These are phyloP conservation scores for Xylariaceae sp. DNA, from an alignment of 2,329 filamentous ascomycete genomes.

Conservation along the genomic window DNA sequence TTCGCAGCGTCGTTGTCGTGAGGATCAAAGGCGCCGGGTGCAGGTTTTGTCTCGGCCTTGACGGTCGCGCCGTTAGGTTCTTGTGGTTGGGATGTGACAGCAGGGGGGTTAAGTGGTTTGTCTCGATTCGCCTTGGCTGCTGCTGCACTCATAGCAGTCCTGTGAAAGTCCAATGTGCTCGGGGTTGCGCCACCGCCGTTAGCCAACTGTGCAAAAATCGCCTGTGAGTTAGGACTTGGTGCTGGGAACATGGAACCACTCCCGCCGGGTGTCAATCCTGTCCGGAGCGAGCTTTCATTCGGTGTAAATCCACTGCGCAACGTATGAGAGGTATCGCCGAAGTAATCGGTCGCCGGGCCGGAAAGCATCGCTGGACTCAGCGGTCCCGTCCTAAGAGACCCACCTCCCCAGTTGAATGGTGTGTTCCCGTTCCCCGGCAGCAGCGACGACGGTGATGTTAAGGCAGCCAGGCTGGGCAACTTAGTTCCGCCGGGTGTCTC, in stretches of 20 bases:
- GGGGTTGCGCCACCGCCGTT: conserved; percentile 82
- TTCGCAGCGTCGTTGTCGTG: conserved; percentile 97
- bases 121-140: conserved; percentile 65
- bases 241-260: conserved; percentile 97
- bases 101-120: conserved; percentile 46
- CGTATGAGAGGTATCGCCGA: conserved; percentile 74
- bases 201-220: conserved; percentile 78
- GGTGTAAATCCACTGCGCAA: conserved; percentile 89
- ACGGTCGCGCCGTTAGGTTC: conserved; percentile 53
- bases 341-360: conserved; percentile 86
- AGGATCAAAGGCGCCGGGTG: conserved; percentile 76
- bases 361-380: conserved; percentile 97
- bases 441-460: conserved; percentile 88
- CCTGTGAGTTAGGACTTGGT: conserved; percentile 85
- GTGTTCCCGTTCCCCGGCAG: conserved; percentile 75
- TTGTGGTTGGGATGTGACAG: conserved; percentile 61
- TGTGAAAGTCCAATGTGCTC: conserved; percentile 90
- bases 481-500: conserved; percentile 86
- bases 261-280: conserved; percentile 90
- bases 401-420: conserved; percentile 79
- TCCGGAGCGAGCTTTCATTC: conserved; percentile 92
- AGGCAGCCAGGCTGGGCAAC: conserved; percentile 85
- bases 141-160: conserved; percentile 83
- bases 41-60: conserved; percentile 59
- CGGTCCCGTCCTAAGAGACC: conserved; percentile 88